Evolutionary conservation across 2,329 filamentous ascomycete species (phyloP).

Genomic region (Keithomyces neogunnii): DNA sequence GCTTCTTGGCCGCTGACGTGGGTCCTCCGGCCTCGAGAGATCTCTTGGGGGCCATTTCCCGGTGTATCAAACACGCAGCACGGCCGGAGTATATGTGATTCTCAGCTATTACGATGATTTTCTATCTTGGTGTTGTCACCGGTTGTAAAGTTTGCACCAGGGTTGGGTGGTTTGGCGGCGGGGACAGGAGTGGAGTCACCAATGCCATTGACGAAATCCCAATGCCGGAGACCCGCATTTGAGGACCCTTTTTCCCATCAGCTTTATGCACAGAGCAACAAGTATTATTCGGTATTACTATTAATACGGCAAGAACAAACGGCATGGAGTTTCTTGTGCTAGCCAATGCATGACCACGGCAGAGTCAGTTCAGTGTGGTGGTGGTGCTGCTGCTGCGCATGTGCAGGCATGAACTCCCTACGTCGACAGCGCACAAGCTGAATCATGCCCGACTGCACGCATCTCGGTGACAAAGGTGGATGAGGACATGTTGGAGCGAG

Average conservation of each 20-base stretch:
- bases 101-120: not conserved
- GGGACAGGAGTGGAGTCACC: not conserved
- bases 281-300: no score
- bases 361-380: no score
- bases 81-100: not conserved
- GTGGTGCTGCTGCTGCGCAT: no score
- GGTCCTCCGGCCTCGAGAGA: conserved; percentile 19
- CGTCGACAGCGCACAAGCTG: no score
- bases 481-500: no score
- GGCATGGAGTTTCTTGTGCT: no score
- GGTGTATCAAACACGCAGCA: not conserved
- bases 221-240: not conserved
- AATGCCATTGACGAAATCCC: no score
- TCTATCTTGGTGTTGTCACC: not conserved
- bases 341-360: no score
- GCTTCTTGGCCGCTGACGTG: conserved; percentile 38
- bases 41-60: conserved; percentile 24
- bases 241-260: not conserved
- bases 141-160: not conserved
- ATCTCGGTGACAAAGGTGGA: no score
- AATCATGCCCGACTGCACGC: no score
- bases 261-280: not conserved
- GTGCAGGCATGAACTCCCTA: no score
- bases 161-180: not conserved
- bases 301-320: no score